A percentile compares a stretch with the other conserved stretches of the same genome.
Evolutionary conservation across 495 filamentous ascomycete species (phyloP).

Genomic region (Lichina pygmaea): DNA sequence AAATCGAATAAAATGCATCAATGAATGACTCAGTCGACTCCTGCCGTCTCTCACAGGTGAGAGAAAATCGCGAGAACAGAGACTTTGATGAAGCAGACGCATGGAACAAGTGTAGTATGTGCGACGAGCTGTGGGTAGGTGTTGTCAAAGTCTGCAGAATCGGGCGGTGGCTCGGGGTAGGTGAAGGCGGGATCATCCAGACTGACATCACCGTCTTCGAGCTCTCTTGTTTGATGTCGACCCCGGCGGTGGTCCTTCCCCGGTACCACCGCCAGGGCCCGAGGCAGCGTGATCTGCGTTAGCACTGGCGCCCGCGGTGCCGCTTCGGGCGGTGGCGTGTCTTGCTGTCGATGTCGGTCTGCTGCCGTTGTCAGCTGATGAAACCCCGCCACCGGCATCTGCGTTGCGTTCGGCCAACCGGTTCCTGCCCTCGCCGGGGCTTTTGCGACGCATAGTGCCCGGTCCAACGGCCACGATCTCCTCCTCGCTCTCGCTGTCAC

Average conservation of each 20-base stretch:
- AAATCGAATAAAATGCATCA: too few relatives aligned
- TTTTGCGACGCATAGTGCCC: conserved; percentile 59
- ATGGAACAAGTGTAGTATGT: neutral
- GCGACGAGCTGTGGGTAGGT: too few relatives aligned
- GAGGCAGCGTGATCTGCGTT: neutral
- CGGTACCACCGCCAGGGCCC: neutral
- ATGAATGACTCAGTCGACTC: too few relatives aligned
- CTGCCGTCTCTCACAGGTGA: neutral
- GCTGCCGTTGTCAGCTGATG: too few relatives aligned
- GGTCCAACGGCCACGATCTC: conserved; percentile 67
- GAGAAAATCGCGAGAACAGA: neutral
- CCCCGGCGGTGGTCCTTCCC: neutral
- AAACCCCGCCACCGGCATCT: conserved; percentile 12
- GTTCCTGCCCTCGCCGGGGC: conserved; percentile 27
- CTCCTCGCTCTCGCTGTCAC: conserved; percentile 55
- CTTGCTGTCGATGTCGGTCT: too few relatives aligned
- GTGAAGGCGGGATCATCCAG: too few relatives aligned
- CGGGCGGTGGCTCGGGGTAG: too few relatives aligned
- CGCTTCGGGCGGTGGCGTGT: too few relatives aligned
- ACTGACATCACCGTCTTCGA: too few relatives aligned
- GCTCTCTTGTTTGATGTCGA: too few relatives aligned
- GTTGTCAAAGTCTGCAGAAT: too few relatives aligned
- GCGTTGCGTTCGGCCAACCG: conserved; percentile 21
- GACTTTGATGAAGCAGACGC: neutral
- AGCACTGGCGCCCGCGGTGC: neutral